These are phyloP conservation scores for Penicillium canariense DNA, from an alignment of 495 filamentous ascomycete species.

Conservation along the genomic window DNA sequence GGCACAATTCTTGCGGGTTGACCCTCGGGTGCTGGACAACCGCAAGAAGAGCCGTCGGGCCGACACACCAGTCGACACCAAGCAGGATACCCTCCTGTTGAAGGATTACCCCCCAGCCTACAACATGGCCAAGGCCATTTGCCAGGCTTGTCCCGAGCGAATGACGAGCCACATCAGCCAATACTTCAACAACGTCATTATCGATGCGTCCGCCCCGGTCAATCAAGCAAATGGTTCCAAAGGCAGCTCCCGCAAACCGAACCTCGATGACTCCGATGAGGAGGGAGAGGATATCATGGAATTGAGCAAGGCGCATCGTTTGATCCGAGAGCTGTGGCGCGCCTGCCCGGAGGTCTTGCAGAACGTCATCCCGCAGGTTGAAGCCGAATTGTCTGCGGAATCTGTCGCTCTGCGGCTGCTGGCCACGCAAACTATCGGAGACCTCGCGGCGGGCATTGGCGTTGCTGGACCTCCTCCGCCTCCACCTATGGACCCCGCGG, in stretches of 20 bases:
- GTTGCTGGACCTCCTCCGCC: slow-evolving; percentile 78
- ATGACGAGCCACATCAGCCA: slow-evolving; percentile 93
- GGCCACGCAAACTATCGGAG: slow-evolving; percentile 89
- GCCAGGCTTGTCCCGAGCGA: slow-evolving; percentile 83
- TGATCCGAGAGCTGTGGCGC: slow-evolving; percentile 92
- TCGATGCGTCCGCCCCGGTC: slow-evolving; percentile 67
- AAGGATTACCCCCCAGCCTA: slow-evolving; percentile 91
- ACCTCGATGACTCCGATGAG: slow-evolving; percentile 70
- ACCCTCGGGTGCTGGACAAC: slow-evolving; percentile 54
- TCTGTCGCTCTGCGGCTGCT: slow-evolving; percentile 80
- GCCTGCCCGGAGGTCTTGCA: slow-evolving; percentile 84
- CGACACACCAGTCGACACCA: slow-evolving; percentile 59
- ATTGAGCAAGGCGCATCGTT: slow-evolving; percentile 79
- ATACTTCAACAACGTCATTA: slow-evolving; percentile 95
- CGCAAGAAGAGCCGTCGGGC: slow-evolving; percentile 58
- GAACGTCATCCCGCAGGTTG: slow-evolving; percentile 91
- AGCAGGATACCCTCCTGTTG: slow-evolving; percentile 73
- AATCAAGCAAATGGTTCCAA: slow-evolving; percentile 41
- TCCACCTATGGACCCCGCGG: slow-evolving; percentile 69
- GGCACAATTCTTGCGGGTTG: slow-evolving; percentile 89
- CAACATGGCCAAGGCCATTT: slow-evolving; percentile 92
- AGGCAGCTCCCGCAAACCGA: slow-evolving; percentile 44
- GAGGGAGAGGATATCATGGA: slow-evolving; percentile 86
- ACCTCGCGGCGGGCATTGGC: slow-evolving; percentile 88
- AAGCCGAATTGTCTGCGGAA: slow-evolving; percentile 88